Conservation (phyloP, 306 rosid species). For the Cucurbita ficifolia region DNA sequence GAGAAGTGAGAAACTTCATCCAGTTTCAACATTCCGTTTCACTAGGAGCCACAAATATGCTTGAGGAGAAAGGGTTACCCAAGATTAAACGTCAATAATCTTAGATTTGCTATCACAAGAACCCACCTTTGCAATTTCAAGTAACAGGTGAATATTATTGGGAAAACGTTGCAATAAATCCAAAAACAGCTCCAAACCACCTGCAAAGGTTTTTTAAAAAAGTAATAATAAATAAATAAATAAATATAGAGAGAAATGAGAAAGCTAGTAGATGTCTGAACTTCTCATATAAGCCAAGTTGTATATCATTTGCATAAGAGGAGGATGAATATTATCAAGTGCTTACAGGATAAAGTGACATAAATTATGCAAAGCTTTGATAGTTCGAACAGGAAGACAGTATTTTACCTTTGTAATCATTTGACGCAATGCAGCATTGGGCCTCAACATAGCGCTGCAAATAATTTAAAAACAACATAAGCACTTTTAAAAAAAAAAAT, state of each 20-base stretch:
- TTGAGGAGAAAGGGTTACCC: neutral
- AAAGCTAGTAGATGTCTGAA: neutral
- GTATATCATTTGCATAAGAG: neutral
- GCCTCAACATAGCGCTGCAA: slow-evolving; percentile 95
- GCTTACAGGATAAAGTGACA: neutral
- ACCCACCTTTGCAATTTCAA: slow-evolving; percentile 91
- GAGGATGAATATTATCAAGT: neutral
- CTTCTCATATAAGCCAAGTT: neutral
- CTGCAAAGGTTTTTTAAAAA: slow-evolving; percentile 30
- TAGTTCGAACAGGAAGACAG: neutral
- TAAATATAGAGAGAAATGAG: neutral
- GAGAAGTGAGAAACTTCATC: neutral
- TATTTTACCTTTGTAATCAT: slow-evolving; percentile 82
- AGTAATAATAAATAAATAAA: slow-evolving; percentile 1
- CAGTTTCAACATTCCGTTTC: neutral
- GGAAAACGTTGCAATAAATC: slow-evolving; percentile 96
- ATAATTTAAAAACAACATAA: neutral
- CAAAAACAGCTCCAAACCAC: slow-evolving; percentile 74
- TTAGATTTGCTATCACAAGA: slow-evolving; percentile 11
- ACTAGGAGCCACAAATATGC: neutral
- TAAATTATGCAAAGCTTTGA: neutral
- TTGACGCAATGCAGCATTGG: slow-evolving; percentile 80
- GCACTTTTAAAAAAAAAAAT: neutral
- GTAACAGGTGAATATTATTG: slow-evolving; percentile 67
- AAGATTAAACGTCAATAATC: slow-evolving; percentile 1